Conservation (phyloP, 331 rosid species). For the Pyrus hybrid region DNA sequence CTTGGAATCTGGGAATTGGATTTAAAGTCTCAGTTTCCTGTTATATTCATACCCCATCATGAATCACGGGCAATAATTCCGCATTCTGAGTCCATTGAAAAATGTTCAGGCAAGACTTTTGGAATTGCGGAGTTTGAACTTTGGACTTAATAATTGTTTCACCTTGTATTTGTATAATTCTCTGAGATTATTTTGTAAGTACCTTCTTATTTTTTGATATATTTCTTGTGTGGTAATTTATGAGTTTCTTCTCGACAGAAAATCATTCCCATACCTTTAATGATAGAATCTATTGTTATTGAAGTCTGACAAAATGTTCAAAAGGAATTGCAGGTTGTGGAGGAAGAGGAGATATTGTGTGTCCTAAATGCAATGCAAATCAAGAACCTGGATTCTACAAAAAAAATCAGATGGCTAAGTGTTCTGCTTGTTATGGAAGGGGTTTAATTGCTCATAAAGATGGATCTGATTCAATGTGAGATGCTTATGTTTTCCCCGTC, state of each 20-base stretch:
- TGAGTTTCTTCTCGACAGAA: neutral
- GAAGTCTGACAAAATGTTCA: slow-evolving; percentile 11
- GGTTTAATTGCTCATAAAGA: slow-evolving; percentile 92
- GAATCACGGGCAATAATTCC: slow-evolving; percentile 69
- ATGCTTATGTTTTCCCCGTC: slow-evolving; percentile 11
- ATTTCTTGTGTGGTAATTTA: neutral
- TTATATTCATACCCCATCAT: slow-evolving; percentile 49
- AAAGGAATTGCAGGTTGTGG: slow-evolving; percentile 54
- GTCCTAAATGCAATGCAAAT: slow-evolving; percentile 63
- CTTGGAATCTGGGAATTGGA: slow-evolving; percentile 91
- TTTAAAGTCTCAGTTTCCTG: slow-evolving; percentile 80
- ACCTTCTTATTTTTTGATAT: neutral
- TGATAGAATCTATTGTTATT: neutral
- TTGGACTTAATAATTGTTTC: neutral
- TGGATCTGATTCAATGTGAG: slow-evolving; percentile 92
- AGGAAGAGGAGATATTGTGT: slow-evolving; percentile 60
- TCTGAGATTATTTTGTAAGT: no score
- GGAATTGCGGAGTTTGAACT: neutral
- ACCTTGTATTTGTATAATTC: no score
- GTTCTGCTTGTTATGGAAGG: slow-evolving; percentile 83
- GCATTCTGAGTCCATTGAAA: slow-evolving; percentile 70
- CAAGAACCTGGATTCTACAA: slow-evolving; percentile 76
- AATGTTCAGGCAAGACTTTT: slow-evolving; percentile 63
- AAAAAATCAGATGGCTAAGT: slow-evolving; percentile 69
- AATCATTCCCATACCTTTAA: neutral